Evolutionary conservation across 768 basidiomycete genomes (phyloP), one percentile per base, ranked within the genome.

Genomic region (Boletellus ananiceps): DNA sequence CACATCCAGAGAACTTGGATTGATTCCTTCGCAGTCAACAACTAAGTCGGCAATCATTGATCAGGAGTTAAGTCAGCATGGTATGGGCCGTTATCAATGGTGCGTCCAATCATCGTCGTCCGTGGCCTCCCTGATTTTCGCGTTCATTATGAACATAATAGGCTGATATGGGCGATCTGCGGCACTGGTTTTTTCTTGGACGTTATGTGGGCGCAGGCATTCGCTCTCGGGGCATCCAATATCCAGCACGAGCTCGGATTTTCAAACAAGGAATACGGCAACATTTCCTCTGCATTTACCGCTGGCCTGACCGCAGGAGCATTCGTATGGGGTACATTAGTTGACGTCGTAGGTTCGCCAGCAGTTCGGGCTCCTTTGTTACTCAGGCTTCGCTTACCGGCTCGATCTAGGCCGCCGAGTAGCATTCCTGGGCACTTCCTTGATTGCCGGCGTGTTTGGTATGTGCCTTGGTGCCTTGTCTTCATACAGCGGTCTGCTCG

Each of bases 21-120:
- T 23, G 14, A 38, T 34, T 16, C 25, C 19, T 2, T 46, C 19
- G 8, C 39, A 36, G 23, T 21, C 9, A 9, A 58, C 9, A 7
- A 58, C 48, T 29, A 58, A 54, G 44, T 50, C 46, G 1, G 39
- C 40, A 6, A 15, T 57, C 37, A 54, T 57, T 2, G 52, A 58
- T 21, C 21, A 38, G 0, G 55, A 57, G 14, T 43, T 58, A n/a
- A 50, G 57, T 38, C 46, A 14, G 4, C 18, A 51, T 34, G 57
- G 56, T 6, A 58, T 54, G 52, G 40, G 49, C 5, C 51, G 40
- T 18, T 58, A 58, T 36, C 57, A 58, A 40, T 58, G 56, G 57
- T 57, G 16, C 19, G 44, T n/a, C 4, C 36, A 2, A 3, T 36
- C 8, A 0, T 15, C 19, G 11, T 8, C 21, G 23, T 25, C 23